phyloP scores from a whole-genome alignment of 2,329 filamentous ascomycete genomes.

The Epichloe sp. region DNA sequence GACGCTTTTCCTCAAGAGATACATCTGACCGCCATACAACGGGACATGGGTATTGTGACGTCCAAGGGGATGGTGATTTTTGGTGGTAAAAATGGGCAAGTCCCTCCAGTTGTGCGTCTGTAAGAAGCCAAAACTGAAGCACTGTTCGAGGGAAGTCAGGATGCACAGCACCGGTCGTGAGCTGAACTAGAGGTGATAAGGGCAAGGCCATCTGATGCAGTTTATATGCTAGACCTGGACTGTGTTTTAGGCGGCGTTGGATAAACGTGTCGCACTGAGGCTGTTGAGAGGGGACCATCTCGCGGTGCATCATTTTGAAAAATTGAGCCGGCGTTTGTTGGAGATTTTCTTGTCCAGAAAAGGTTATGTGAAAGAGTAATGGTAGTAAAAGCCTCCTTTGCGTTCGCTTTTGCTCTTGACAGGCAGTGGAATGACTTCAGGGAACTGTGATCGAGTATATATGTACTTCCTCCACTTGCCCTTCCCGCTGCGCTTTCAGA shows the following conservation, averaged over 20 bases:
- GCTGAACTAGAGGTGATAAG: slow-evolving; percentile 53
- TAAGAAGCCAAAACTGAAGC: slow-evolving; percentile 62
- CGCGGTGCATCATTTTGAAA: slow-evolving; percentile 20
- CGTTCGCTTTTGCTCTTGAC: neutral
- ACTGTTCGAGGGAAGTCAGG: slow-evolving; percentile 52
- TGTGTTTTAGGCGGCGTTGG: slow-evolving; percentile 24
- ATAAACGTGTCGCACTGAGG: slow-evolving; percentile 15
- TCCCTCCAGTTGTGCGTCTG: slow-evolving; percentile 54
- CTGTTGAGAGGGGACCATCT: slow-evolving; percentile 17
- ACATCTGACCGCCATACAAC: slow-evolving; percentile 46
- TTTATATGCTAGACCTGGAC: slow-evolving; percentile 45
- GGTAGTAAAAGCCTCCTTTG: neutral
- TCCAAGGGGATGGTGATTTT: slow-evolving; percentile 41
- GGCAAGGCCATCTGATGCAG: slow-evolving; percentile 51
- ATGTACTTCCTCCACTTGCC: neutral
- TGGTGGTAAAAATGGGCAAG: slow-evolving; percentile 66
- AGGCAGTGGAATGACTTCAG: neutral
- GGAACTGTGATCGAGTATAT: slow-evolving; percentile 1
- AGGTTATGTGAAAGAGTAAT: neutral
- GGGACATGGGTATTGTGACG: slow-evolving; percentile 51
- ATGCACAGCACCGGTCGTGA: slow-evolving; percentile 48
- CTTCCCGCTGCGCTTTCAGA: neutral
- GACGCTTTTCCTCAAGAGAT: slow-evolving; percentile 52
- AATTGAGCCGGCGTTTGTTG: neutral
- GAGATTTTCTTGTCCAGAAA: neutral